A percentile compares a stretch with the other conserved stretches of the same genome.
These are phyloP conservation scores for Helicocarpus griseus DNA, from an alignment of 2,329 filamentous ascomycete genomes.

Conservation along the genomic window DNA sequence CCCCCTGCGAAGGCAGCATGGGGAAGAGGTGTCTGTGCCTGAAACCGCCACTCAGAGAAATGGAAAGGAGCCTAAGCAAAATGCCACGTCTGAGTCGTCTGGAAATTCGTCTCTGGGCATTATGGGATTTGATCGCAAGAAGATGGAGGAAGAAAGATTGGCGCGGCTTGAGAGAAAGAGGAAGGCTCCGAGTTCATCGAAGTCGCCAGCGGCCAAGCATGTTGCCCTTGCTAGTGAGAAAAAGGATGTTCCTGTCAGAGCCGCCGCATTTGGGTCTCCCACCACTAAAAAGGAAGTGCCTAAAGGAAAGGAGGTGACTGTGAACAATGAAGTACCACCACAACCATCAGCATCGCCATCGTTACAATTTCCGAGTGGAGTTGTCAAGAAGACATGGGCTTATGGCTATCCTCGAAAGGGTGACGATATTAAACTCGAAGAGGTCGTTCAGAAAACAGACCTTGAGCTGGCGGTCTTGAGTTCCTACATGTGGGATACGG, in stretches of 20 bases:
- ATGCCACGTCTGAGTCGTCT: neutral
- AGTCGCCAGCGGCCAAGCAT: constrained; percentile 16
- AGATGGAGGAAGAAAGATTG: constrained; percentile 78
- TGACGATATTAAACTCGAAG: constrained; percentile 79
- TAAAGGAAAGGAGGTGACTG: neutral
- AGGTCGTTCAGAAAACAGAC: constrained; percentile 64
- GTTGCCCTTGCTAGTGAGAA: neutral
- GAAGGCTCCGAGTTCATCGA: constrained; percentile 36
- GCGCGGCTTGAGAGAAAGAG: constrained; percentile 55
- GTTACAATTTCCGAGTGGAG: constrained; percentile 48
- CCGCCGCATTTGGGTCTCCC: neutral
- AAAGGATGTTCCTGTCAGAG: neutral
- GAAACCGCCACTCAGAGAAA: constrained; percentile 13
- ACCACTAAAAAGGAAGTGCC: neutral
- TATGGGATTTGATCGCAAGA: constrained; percentile 59
- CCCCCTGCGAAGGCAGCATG: neutral
- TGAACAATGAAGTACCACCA: neutral
- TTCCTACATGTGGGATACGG: constrained; percentile 75
- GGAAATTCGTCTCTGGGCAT: constrained; percentile 23
- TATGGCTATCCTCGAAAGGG: constrained; percentile 48
- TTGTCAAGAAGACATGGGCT: constrained; percentile 74
- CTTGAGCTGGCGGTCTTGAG: constrained; percentile 73
- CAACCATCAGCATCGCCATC: constrained; percentile 4
- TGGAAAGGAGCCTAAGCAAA: neutral
- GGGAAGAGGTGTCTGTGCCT: neutral